Evolutionary conservation across 768 basidiomycete genomes (phyloP).

Genomic region (Pulveroboletus ravenelii): DNA sequence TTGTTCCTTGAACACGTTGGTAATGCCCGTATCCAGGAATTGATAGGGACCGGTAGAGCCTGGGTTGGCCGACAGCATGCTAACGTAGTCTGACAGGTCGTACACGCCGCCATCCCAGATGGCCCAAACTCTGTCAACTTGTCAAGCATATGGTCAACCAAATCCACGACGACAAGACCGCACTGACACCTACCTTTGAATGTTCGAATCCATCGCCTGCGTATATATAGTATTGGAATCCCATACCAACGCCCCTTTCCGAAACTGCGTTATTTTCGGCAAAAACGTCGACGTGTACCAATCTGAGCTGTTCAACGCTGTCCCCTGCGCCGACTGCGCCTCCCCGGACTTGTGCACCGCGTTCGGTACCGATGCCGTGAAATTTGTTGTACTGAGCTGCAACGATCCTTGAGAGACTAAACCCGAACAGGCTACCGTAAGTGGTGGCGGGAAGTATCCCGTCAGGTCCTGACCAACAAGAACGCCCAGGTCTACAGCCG

Average conservation of each 20-base stretch:
- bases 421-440: slow-evolving; percentile 66
- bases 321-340: slow-evolving; percentile 40
- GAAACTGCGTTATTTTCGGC: slow-evolving; percentile 68
- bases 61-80: slow-evolving; percentile 53
- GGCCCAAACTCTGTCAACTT: slow-evolving; percentile 72
- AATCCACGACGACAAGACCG: background rate
- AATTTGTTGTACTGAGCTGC: slow-evolving; percentile 56
- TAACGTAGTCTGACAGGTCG: slow-evolving; percentile 86
- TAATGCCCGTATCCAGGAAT: slow-evolving; percentile 66
- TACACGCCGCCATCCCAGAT: slow-evolving; percentile 73
- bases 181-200: slow-evolving; percentile 34
- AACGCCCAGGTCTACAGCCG: slow-evolving; percentile 52
- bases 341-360: slow-evolving; percentile 77
- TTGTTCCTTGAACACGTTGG: slow-evolving; percentile 71
- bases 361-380: slow-evolving; percentile 49
- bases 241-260: slow-evolving; percentile 82
- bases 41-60: slow-evolving; percentile 44
- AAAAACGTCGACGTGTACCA: slow-evolving; percentile 81
- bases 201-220: slow-evolving; percentile 44
- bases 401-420: slow-evolving; percentile 60
- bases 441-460: slow-evolving; percentile 79
- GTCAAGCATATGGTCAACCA: background rate
- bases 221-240: slow-evolving; percentile 40
- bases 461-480: slow-evolving; percentile 87
- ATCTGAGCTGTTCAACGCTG: slow-evolving; percentile 43